These are phyloP conservation scores for Pezicula radicicola DNA, from an alignment of 2,329 filamentous ascomycete genomes.

Conservation along the genomic window DNA sequence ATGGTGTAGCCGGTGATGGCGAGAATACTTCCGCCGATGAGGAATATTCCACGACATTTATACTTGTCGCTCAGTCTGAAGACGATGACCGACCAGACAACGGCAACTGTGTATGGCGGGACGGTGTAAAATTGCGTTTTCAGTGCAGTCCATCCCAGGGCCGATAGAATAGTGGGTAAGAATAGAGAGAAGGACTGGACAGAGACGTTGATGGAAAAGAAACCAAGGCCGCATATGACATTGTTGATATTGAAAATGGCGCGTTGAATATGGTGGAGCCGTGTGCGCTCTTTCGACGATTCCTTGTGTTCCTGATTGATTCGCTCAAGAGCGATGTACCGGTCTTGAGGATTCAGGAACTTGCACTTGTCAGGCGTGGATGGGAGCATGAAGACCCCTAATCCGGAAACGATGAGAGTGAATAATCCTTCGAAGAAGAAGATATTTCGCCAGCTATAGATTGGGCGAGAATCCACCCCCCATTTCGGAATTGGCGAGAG, in stretches of 20 bases:
- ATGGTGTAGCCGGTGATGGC: constrained; percentile 31
- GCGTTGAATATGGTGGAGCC: constrained; percentile 37
- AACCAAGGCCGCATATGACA: constrained; percentile 18
- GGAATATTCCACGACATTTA: constrained; percentile 40
- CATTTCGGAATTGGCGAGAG: constrained; percentile 48
- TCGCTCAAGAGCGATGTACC: constrained; percentile 37
- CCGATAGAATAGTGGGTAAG: not conserved
- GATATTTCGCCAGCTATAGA: constrained; percentile 55
- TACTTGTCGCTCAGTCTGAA: constrained; percentile 54
- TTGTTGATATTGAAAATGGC: constrained; percentile 30
- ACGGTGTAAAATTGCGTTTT: constrained; percentile 37
- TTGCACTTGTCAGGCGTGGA: constrained; percentile 34
- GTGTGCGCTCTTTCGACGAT: constrained; percentile 34
- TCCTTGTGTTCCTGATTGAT: constrained; percentile 36
- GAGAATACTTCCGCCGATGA: constrained; percentile 38
- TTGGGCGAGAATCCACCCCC: constrained; percentile 39
- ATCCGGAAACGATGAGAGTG: constrained; percentile 44
- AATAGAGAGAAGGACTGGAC: constrained; percentile 16
- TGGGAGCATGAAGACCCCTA: constrained; percentile 39
- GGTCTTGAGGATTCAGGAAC: constrained; percentile 38
- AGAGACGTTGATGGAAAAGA: constrained; percentile 22
- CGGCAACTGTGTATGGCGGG: constrained; percentile 59
- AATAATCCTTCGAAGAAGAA: constrained; percentile 62
- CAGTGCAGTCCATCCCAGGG: constrained; percentile 28
- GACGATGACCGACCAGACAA: constrained; percentile 49